These are phyloP conservation scores for Pichia sp. DNA, from an alignment of 1,139 yeast species.

Conservation along the genomic window DNA sequence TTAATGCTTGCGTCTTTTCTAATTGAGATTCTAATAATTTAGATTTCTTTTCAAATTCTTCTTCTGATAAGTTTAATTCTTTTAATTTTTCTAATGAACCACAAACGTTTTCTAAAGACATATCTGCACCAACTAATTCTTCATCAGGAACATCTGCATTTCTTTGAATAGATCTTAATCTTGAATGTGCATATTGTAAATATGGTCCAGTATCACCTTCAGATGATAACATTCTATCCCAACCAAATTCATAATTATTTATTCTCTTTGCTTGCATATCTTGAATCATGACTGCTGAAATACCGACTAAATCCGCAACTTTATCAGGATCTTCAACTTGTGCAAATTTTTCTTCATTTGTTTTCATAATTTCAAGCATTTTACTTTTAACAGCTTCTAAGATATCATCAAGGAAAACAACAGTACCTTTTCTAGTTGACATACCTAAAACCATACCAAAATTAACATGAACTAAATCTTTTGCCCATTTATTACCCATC, in stretches of 20 bases:
- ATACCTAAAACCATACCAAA: conserved; percentile 98
- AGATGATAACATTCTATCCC: conserved; percentile 97
- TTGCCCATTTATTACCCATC: conserved; percentile 89
- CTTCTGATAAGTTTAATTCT: conserved; percentile 36
- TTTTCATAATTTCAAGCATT: conserved; percentile 97
- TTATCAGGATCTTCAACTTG: conserved; percentile 93
- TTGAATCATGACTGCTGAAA: conserved; percentile 97
- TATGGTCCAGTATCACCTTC: conserved; percentile 99
- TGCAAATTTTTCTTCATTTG: conserved; percentile 83
- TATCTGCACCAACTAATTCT: conserved; percentile 56
- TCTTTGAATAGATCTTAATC: conserved; percentile 92
- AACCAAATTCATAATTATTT: conserved; percentile 91
- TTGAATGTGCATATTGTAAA: conserved; percentile 96
- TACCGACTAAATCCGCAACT: conserved; percentile 93
- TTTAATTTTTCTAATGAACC: conserved; percentile 49
- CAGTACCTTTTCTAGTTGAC: conserved; percentile 98
- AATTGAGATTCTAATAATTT: conserved; percentile 24
- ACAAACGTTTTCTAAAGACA: conserved; percentile 48
- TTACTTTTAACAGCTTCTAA: conserved; percentile 89
- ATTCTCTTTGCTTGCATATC: conserved; percentile 98
- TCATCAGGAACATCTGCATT: conserved; percentile 47
- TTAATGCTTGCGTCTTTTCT: conserved; percentile 43
- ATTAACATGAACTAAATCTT: conserved; percentile 67
- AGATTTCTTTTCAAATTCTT: conserved; percentile 25
- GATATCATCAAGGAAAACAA: conserved; percentile 90